Base-by-base conservation (phyloP, 2,329 filamentous ascomycete genomes). In the Zasmidium angulare region DNA sequence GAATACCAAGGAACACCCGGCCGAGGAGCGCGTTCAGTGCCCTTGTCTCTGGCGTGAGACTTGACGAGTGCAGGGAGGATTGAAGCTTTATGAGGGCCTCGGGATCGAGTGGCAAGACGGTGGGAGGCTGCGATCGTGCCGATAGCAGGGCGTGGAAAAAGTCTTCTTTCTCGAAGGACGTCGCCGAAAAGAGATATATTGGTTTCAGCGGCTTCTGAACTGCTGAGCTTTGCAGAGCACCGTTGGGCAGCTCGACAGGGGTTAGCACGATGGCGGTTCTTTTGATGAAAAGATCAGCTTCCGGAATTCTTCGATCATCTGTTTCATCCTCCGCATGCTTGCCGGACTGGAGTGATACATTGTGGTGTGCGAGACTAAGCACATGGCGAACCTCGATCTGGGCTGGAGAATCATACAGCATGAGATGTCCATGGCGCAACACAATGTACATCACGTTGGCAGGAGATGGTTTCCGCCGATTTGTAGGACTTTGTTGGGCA, bases 361-460 rank as follows among this genome's bases (percentile, higher is more conserved):
- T 84, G 76, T 98, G 91, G 69, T 96, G 89, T 31, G 91, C 89
- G 10, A 99, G 83, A 0, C 93, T 96, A 58, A 99, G 91, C 56
- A 99, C 95, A 77, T 98, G 92, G 63, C 93, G 89, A 17, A 99
- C 95, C 76, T 99, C 95, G 67, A 97, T 83, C 75, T 98, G 93
- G 67, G 96, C 91, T 55, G 91, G 87, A 71, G 98, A 93, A 73
- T 99, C 95, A 75, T 97, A 99, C 10, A 99, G 86, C 91, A 99
- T 97, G 53, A 99, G 79, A 73, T 98, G 93, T 40, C 93, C 93
- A 75, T 97, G 93, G 72, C 92, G 93, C 61, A 72, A 68, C 1
- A 73, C 69, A 36, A 73, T 72, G 54, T 73, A 70, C 22, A 71
- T 66, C 12, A 72, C 61, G 50, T 66, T 69, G 14, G 67, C 69